These are phyloP conservation scores for Steccherinum ochraceum DNA, from an alignment of 768 basidiomycete genomes.

Conservation along the genomic window DNA sequence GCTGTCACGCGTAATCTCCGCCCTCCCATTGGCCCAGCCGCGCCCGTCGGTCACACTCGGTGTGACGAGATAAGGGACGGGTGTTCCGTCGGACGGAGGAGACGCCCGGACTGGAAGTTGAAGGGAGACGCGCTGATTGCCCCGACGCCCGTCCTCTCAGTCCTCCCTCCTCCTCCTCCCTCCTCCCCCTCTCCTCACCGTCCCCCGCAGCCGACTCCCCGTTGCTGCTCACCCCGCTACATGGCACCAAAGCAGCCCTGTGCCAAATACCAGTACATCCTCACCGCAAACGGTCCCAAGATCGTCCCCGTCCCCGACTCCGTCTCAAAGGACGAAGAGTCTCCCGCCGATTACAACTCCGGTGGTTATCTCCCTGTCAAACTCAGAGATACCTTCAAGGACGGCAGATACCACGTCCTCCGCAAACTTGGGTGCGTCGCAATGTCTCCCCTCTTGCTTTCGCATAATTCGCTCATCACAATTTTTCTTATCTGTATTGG, in stretches of 20 bases:
- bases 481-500: conserved; percentile 5
- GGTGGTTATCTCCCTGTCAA: conserved; percentile 63
- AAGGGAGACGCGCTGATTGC: too few species aligned
- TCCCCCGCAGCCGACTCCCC: too few species aligned
- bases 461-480: neutral
- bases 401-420: conserved; percentile 78
- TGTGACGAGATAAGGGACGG: too few species aligned
- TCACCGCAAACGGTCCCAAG: conserved; percentile 59
- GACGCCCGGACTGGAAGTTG: too few species aligned
- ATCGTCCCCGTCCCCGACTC: conserved; percentile 65
- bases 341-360: conserved; percentile 75
- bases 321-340: conserved; percentile 70
- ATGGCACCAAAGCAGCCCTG: conserved; percentile 68
- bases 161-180: conserved; percentile 1
- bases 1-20: too few species aligned
- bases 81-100: too few species aligned
- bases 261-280: conserved; percentile 71
- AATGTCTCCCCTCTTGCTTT: conserved; percentile 5
- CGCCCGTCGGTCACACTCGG: too few species aligned
- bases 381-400: conserved; percentile 78
- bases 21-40: too few species aligned
- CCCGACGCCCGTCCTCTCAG: too few species aligned
- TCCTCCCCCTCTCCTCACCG: neutral
- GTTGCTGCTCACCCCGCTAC: conserved; percentile 16
- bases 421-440: conserved; percentile 77